Base-by-base conservation (phyloP, 768 basidiomycete genomes). In the Suillus weaverae region DNA sequence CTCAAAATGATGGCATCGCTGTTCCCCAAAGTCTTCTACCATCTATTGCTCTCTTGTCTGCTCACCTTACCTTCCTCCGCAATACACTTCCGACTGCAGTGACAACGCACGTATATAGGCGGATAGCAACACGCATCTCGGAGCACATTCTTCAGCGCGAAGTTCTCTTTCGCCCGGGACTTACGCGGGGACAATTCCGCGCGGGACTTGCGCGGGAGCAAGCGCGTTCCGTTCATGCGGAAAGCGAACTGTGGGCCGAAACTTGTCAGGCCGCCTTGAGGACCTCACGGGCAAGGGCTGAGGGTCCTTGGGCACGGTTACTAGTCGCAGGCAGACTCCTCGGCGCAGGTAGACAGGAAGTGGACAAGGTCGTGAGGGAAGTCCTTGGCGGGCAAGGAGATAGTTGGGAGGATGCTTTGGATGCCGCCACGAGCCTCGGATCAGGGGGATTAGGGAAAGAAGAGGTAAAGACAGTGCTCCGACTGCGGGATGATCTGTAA, bases 171-270 rank as follows among this genome's bases (percentile, higher is more conserved):
- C 88, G 93, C 50, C 89, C 92, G 0, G 85, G 85, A 65, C 84
- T 95, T 63, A 81, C 83, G 38, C 74, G 82, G 4, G 71, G 74
- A 9, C 56, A 71, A 2, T 61, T 46, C 35, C 70, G 70, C 8
- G 59, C 61, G 8, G 69, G 67, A 51, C 62, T 77, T 30, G 69
- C 73, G 39, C 73, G 66, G 5, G 26, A 62, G 4, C 89, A 93
- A 62, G 92, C 89, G 5, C 83, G 81, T 64, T 77, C 79, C 26
- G 82, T 97, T 26, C 80, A 80, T 26, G 84, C 84, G 1, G 95
- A 99, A 75, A 87, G 86, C 79, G 84, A 88, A 71, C 81, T 94
- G 56, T 95, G 95, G 95, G 82, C 89, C 6, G 90, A 93, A 76
- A 90, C 91, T 8, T 92, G 88, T 64, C 84, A 86, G 33, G 76